Evolutionary conservation across 2,329 filamentous ascomycete genomes (phyloP).

Genomic region (Chaetomium strumarium): DNA sequence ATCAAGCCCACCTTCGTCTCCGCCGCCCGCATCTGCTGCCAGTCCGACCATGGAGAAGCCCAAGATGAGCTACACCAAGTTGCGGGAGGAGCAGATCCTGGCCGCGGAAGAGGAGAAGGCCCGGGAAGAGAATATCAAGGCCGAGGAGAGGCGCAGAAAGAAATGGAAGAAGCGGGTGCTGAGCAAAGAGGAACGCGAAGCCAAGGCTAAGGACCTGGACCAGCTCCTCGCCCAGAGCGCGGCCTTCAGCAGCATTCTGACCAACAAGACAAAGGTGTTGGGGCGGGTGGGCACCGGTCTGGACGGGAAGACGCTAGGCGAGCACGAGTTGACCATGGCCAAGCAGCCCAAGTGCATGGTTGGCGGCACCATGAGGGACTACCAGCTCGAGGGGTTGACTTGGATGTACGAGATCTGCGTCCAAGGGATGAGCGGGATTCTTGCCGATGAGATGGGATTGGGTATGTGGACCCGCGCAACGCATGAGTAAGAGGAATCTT

Average conservation of each 20-base stretch:
- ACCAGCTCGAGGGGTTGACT: conserved; percentile 88
- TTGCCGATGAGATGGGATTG: conserved; percentile 92
- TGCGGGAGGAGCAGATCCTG: conserved; percentile 27
- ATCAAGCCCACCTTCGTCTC: conserved; percentile 36
- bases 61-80: conserved; percentile 24
- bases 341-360: conserved; percentile 79
- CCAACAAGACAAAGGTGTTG: conserved; percentile 56
- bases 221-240: conserved; percentile 54
- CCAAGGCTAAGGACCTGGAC: conserved; percentile 54
- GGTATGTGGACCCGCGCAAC: conserved; percentile 39
- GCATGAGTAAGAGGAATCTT: not conserved
- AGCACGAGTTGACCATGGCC: conserved; percentile 69
- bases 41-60: conserved; percentile 17
- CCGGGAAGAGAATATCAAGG: conserved; percentile 41
- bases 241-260: conserved; percentile 57
- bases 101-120: conserved; percentile 43
- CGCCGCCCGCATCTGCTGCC: conserved; percentile 25
- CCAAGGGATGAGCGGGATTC: conserved; percentile 83
- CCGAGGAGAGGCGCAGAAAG: conserved; percentile 41
- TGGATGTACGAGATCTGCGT: conserved; percentile 82
- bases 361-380: conserved; percentile 86
- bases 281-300: conserved; percentile 56
- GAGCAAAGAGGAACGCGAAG: conserved; percentile 49
- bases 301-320: conserved; percentile 53
- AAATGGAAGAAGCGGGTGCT: conserved; percentile 44